These are phyloP conservation scores for Emericellopsis cladophorae DNA, from an alignment of 2,329 filamentous ascomycete species.

Conservation along the genomic window DNA sequence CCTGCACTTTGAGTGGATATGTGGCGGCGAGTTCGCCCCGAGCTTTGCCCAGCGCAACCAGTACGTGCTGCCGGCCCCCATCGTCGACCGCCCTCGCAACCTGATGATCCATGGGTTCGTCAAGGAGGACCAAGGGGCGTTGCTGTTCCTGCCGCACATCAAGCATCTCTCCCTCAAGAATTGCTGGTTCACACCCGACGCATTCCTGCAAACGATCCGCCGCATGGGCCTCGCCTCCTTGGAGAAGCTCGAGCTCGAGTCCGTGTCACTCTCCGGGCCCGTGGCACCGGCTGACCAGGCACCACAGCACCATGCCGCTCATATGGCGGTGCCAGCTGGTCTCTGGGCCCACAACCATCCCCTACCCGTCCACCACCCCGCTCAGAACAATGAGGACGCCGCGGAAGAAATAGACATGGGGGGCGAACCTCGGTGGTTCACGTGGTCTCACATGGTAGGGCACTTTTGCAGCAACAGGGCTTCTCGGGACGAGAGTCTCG, in stretches of 20 bases:
- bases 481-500: not conserved
- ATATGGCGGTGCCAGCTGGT: not conserved
- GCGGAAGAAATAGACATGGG: no score
- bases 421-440: no score
- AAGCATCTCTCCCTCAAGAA: constrained; percentile 51
- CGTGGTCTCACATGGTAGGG: no score
- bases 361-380: no score
- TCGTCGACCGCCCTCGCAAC: constrained; percentile 20
- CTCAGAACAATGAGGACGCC: no score
- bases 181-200: constrained; percentile 52
- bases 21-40: constrained; percentile 53
- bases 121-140: constrained; percentile 15
- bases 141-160: constrained; percentile 43
- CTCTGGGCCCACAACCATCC: no score
- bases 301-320: not conserved
- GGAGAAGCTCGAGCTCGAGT: constrained; percentile 44
- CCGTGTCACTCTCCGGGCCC: constrained; percentile 48
- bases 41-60: constrained; percentile 49
- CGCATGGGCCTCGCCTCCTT: constrained; percentile 32
- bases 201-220: constrained; percentile 38
- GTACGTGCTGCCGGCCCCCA: constrained; percentile 49
- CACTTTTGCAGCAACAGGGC: not conserved
- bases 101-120: constrained; percentile 18
- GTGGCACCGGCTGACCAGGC: constrained; percentile 9
- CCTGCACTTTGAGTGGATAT: constrained; percentile 53